These are phyloP conservation scores for Rhododendron simsii DNA, from an alignment of 148 eudicot species.

Conservation along the genomic window DNA sequence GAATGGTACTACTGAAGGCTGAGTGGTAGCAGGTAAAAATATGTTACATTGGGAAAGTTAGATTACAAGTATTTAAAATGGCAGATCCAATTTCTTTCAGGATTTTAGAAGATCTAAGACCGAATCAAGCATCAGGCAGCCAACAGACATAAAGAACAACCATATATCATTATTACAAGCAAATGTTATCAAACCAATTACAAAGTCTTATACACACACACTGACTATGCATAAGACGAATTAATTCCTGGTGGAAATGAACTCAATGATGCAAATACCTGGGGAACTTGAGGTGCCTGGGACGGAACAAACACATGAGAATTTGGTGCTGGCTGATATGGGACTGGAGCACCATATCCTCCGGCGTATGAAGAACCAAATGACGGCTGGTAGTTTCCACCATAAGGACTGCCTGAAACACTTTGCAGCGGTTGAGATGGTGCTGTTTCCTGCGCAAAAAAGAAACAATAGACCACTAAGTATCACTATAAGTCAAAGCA, in stretches of 20 bases:
- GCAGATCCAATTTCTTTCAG: background rate
- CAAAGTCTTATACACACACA: background rate
- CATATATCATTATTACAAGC: background rate
- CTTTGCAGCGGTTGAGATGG: conserved; percentile 38
- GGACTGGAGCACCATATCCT: conserved; percentile 38
- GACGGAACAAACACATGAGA: conserved; percentile 63
- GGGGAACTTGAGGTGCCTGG: conserved; percentile 49
- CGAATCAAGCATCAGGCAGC: background rate
- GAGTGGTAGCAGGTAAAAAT: conserved; percentile 38
- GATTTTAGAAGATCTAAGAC: background rate
- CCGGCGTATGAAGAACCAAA: conserved; percentile 31
- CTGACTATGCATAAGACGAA: background rate
- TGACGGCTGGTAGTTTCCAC: conserved; percentile 49
- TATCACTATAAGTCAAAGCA: background rate
- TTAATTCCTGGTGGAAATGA: background rate
- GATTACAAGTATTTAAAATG: background rate
- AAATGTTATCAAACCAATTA: background rate
- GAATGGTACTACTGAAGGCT: conserved; percentile 73
- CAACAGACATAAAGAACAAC: background rate
- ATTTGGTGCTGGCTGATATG: conserved; percentile 56
- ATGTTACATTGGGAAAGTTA: background rate
- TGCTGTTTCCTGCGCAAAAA: conserved; percentile 32
- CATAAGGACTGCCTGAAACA: conserved; percentile 36
- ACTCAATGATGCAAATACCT: conserved; percentile 34
- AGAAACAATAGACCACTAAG: background rate